Percentiles rank a stretch among this genome's conserved stretches.
These are phyloP conservation scores for Nicotiana rustica DNA, from an alignment of 305 asterid genomes.

Conservation along the genomic window DNA sequence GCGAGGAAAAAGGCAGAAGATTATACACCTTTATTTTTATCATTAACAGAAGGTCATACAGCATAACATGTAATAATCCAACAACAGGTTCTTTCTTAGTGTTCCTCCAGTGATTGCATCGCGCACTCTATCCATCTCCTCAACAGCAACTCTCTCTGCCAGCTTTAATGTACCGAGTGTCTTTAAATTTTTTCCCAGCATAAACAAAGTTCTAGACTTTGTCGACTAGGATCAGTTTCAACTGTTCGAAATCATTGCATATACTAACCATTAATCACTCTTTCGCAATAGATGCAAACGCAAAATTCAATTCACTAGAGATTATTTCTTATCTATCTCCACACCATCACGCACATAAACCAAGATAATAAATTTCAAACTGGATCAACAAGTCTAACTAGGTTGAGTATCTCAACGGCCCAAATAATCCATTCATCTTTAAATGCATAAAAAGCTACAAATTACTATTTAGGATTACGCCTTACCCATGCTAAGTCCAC, in stretches of 20 bases:
- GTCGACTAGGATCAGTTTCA: constrained; percentile 17
- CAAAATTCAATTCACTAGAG: not conserved
- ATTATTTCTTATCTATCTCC: not conserved
- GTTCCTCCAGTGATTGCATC: not conserved
- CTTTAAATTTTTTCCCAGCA: not conserved
- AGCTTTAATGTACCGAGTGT: constrained; percentile 1
- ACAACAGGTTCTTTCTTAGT: not conserved
- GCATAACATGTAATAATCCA: not conserved
- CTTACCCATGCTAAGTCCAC: constrained; percentile 99
- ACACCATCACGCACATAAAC: not conserved
- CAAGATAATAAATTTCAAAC: not conserved
- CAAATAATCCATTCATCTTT: not conserved
- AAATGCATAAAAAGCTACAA: constrained; percentile 20
- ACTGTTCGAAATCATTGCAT: not conserved
- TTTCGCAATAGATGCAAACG: not conserved
- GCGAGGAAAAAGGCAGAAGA: not conserved
- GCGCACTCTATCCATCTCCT: not conserved
- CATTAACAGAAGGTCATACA: constrained; percentile 4
- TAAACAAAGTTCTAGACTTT: not conserved
- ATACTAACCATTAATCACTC: not conserved
- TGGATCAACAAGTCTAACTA: constrained; percentile 26
- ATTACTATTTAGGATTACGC: not conserved
- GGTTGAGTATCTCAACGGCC: not conserved
- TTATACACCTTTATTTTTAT: constrained; percentile 18
- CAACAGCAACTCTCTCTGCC: not conserved